Evolutionary conservation across 805 yeast species (phyloP), one percentile per base, ranked within the genome.

Genomic region (Sporopachydermia quercuum): DNA sequence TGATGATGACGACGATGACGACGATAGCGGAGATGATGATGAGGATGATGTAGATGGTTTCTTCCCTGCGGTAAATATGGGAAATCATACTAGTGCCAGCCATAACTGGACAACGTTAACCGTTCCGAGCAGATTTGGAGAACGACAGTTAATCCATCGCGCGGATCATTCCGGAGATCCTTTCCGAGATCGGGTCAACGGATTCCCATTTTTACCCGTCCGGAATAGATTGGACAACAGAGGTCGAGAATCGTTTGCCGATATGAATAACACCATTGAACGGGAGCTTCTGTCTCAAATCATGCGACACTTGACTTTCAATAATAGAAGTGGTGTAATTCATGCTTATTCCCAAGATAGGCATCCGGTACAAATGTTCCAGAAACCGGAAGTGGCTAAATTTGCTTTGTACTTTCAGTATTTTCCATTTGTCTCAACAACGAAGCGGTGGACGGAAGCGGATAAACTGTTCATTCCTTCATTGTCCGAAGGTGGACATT

Each of bases 1-100:
- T 5, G 56, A 61, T 3, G 60, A 56, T 1, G 53, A 53, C 3
- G 49, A 56, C 4, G 56, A 52, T 11, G 55, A 46, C 18, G 61
- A 50, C n/a, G n/a, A n/a, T n/a, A n/a, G n/a, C n/a, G n/a, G n/a
- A 11, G 57, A 49, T 33, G 58, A 53, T n/a, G 60, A 52, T 11
- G 54, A 50, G 5, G 58, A 51, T 6, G 49, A 44, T 11, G 37
- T 15, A n/a, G 46, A 44, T 30, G 49, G 37, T 33, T 38, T 34
- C 5, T 19, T 30, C 5, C 37, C 35, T 16, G 47, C 35, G n/a
- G n/a, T n/a, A n/a, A n/a, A n/a, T n/a, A n/a, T n/a, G n/a, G n/a
- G n/a, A n/a, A n/a, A n/a, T n/a, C n/a, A n/a, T n/a, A n/a, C n/a
- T n/a, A n/a, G n/a, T n/a, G n/a, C n/a, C n/a, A n/a, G n/a, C n/a